Evolutionary conservation across 2,329 filamentous ascomycete species (phyloP).

Genomic region (Corniculantispora saksenae): DNA sequence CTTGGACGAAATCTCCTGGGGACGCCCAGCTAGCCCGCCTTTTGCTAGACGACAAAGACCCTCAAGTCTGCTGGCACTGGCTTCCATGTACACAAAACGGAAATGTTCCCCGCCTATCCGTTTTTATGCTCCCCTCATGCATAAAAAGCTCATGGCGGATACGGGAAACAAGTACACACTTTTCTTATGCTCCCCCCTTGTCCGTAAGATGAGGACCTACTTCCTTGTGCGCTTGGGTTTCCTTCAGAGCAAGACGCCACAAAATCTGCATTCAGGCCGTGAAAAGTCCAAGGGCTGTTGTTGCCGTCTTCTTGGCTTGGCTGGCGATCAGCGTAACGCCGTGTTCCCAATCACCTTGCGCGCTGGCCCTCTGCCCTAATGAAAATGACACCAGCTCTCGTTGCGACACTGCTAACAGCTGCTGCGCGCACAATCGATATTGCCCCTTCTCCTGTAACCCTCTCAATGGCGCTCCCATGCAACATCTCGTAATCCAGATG

Average conservation of each 20-base stretch:
- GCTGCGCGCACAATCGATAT: not conserved
- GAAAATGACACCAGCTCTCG: no score
- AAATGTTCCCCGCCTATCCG: not conserved
- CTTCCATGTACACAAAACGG: not conserved
- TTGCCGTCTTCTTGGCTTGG: no score
- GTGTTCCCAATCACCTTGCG: no score
- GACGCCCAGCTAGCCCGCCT: no score
- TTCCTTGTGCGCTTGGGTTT: not conserved
- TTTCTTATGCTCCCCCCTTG: not conserved
- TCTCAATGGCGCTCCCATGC: not conserved
- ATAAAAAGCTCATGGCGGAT: not conserved
- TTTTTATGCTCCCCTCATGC: not conserved
- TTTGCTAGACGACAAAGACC: not conserved
- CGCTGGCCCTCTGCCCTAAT: no score
- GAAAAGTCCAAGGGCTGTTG: no score
- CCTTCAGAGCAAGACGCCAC: not conserved
- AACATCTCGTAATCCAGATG: not conserved
- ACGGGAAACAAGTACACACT: not conserved
- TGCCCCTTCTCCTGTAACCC: not conserved
- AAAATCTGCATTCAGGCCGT: no score
- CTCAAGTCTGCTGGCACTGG: not conserved
- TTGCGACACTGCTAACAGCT: not conserved
- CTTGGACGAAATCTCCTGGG: no score
- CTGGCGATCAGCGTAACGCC: not conserved
- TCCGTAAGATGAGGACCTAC: not conserved